Evolutionary conservation across 2,329 filamentous ascomycete species (phyloP).

Genomic region (Mycosphaerella arachidis): DNA sequence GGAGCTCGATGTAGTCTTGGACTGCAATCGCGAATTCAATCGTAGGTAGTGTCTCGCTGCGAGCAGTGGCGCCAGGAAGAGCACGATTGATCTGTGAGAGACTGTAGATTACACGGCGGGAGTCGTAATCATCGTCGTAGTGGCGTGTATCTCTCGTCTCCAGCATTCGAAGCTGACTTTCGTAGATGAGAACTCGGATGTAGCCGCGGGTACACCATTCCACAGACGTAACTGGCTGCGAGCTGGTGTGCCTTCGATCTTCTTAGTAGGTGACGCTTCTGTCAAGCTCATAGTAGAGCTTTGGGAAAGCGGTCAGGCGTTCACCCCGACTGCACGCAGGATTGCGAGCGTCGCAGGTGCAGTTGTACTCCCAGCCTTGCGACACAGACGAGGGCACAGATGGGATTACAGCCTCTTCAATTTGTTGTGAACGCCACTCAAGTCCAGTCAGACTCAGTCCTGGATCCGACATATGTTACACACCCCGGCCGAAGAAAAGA

Average conservation of each 20-base stretch:
- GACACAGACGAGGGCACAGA: not conserved
- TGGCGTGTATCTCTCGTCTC: slow-evolving; percentile 19
- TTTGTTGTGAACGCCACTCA: not conserved
- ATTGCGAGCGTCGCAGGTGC: not conserved
- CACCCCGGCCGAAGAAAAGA: not conserved
- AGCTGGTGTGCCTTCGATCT: not conserved
- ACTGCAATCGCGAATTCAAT: slow-evolving; percentile 48
- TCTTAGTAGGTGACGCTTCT: not conserved
- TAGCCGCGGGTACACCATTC: slow-evolving; percentile 4
- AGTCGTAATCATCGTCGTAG: slow-evolving; percentile 18
- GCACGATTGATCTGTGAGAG: slow-evolving; percentile 45
- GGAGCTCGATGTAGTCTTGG: slow-evolving; percentile 37
- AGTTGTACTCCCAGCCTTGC: not conserved
- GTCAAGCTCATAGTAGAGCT: not conserved
- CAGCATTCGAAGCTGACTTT: slow-evolving; percentile 25
- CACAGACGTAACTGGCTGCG: not conserved
- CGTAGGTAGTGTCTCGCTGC: slow-evolving; percentile 38
- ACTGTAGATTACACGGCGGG: slow-evolving; percentile 29
- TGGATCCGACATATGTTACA: not conserved
- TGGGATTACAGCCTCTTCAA: not conserved
- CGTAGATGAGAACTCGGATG: slow-evolving; percentile 21
- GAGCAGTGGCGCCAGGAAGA: slow-evolving; percentile 34
- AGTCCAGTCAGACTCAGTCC: not conserved
- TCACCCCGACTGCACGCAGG: not conserved
- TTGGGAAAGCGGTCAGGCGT: not conserved